Conservation (phyloP, 2,329 filamentous ascomycete species). For the Penicillium sp. region DNA sequence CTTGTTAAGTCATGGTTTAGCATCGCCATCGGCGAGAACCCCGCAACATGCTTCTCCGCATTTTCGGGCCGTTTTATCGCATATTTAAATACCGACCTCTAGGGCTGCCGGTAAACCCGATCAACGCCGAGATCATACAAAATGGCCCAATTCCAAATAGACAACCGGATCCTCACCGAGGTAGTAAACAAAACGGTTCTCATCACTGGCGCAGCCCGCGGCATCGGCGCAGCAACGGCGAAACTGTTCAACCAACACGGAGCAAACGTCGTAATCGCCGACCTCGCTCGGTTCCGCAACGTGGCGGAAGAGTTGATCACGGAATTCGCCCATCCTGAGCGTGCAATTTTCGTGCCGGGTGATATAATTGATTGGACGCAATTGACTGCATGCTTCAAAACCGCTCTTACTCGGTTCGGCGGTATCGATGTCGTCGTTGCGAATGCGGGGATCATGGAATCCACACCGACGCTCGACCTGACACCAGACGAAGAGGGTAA, state of each 20-base stretch:
- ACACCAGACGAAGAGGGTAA: constrained; percentile 21
- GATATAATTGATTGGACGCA: constrained; percentile 39
- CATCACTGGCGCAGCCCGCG: constrained; percentile 43
- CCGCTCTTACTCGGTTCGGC: constrained; percentile 33
- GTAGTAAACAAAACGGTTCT: constrained; percentile 36
- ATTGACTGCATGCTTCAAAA: constrained; percentile 36
- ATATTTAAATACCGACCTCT: not conserved
- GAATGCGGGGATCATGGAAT: constrained; percentile 44
- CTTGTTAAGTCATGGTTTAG: not conserved
- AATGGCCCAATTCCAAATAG: constrained; percentile 1
- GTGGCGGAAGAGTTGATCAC: constrained; percentile 7
- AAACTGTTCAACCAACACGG: constrained; percentile 36
- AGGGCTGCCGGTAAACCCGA: no score
- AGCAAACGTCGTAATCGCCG: constrained; percentile 43
- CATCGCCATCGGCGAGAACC: constrained; percentile 1
- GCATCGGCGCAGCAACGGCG: constrained; percentile 44
- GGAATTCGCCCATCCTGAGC: constrained; percentile 6
- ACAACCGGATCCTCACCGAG: not conserved
- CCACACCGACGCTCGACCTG: constrained; percentile 23
- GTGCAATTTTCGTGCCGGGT: constrained; percentile 33
- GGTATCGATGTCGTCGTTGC: constrained; percentile 42
- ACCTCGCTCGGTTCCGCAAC: constrained; percentile 11
- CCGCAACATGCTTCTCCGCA: constrained; percentile 1
- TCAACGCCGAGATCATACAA: not conserved
- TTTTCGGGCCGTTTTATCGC: not conserved